These are phyloP conservation scores for Neofusicoccum cordaticola DNA, from an alignment of 2,329 filamentous ascomycete species.

Conservation along the genomic window DNA sequence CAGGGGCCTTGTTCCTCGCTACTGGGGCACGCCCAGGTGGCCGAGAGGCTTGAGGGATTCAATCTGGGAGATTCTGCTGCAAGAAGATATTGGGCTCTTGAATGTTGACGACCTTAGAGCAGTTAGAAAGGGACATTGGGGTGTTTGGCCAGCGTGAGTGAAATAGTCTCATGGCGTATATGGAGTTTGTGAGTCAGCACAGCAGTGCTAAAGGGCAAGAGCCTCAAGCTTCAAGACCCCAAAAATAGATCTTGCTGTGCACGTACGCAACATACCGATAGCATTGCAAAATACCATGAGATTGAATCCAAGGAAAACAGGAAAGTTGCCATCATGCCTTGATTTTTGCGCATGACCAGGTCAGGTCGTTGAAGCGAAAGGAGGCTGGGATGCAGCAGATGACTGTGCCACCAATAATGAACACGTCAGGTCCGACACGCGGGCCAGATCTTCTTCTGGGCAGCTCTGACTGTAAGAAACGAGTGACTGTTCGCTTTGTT, in stretches of 20 bases:
- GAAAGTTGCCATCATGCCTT: too few relatives aligned
- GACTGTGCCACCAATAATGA: neutral
- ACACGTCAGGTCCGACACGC: neutral
- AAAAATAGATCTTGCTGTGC: too few relatives aligned
- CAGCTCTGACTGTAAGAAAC: neutral
- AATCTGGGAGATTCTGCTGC: conserved; percentile 24
- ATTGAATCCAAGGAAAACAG: too few relatives aligned
- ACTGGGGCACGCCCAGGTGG: conserved; percentile 28
- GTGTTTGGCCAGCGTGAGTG: neutral
- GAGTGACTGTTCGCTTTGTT: neutral
- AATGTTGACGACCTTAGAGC: conserved; percentile 25
- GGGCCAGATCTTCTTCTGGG: neutral
- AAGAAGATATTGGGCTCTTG: conserved; percentile 23
- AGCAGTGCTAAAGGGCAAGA: too few relatives aligned
- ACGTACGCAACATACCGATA: too few relatives aligned
- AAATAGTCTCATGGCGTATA: neutral
- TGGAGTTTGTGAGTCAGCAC: neutral
- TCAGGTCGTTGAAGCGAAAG: neutral
- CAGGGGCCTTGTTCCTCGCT: conserved; percentile 25
- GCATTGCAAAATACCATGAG: too few relatives aligned
- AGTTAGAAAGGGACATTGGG: neutral
- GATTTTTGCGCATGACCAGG: neutral
- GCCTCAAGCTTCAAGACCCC: too few relatives aligned
- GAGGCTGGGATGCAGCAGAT: neutral
- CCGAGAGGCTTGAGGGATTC: conserved; percentile 26